Conservation (phyloP, 2,329 filamentous ascomycete genomes). For the Thermothelomyces thermophilus region DNA sequence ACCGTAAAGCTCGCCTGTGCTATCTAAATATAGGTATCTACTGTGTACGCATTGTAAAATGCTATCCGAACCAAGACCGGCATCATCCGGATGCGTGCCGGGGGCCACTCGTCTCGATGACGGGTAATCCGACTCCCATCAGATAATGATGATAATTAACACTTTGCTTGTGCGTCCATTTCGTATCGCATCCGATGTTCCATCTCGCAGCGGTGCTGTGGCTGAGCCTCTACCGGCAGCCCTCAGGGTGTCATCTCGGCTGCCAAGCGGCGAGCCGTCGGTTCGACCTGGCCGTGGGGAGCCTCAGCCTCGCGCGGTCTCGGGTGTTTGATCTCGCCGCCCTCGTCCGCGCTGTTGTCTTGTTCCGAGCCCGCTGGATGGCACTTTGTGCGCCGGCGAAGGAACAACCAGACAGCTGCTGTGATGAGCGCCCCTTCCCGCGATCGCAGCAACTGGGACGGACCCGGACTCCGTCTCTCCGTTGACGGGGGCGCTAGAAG, state of each 20-base stretch:
- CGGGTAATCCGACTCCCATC: background rate
- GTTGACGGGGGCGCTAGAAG: background rate
- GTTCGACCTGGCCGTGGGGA: background rate
- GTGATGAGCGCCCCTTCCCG: slow-evolving; percentile 11
- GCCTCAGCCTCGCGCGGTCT: background rate
- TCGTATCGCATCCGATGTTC: background rate
- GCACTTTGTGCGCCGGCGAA: slow-evolving; percentile 8
- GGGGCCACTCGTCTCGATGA: background rate
- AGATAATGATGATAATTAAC: background rate
- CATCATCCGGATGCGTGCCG: too few species aligned
- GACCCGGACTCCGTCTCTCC: background rate
- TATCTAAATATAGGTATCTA: too few species aligned
- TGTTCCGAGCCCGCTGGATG: background rate
- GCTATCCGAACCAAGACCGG: too few species aligned
- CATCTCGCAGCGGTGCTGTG: background rate
- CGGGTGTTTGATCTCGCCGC: background rate
- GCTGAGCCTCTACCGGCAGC: background rate
- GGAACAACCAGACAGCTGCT: slow-evolving; percentile 10
- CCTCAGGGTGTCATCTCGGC: background rate
- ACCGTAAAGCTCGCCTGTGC: too few species aligned
- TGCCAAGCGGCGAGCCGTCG: background rate
- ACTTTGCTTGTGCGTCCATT: background rate
- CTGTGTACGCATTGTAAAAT: too few species aligned
- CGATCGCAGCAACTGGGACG: slow-evolving; percentile 14
- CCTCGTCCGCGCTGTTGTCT: background rate